Conservation (phyloP, 495 filamentous ascomycete genomes). For the Massariosphaeria phaeospora region DNA sequence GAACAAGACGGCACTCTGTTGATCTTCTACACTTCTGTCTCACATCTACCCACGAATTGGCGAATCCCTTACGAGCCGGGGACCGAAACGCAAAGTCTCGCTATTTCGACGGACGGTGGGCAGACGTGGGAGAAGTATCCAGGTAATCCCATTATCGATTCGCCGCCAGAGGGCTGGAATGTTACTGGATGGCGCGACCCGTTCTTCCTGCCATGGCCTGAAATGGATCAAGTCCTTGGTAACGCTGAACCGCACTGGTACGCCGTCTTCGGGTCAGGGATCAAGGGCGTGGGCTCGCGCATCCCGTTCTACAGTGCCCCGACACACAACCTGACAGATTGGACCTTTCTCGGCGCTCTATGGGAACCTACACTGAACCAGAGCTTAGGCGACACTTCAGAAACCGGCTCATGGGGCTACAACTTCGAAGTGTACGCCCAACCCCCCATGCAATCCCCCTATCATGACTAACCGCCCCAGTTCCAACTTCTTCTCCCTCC, state of each 20-base stretch:
- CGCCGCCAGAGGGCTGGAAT: constrained; percentile 44
- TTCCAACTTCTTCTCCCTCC: constrained; percentile 46
- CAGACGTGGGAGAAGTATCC: constrained; percentile 47
- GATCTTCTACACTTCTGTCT: constrained; percentile 51
- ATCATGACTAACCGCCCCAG: background rate
- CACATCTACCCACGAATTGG: constrained; percentile 49
- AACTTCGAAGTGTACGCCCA: constrained; percentile 51
- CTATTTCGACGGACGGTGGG: constrained; percentile 48
- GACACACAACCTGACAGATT: constrained; percentile 45
- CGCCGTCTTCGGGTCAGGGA: constrained; percentile 51
- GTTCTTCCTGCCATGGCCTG: constrained; percentile 46
- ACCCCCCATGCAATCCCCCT: background rate
- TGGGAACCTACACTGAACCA: constrained; percentile 44
- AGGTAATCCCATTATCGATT: constrained; percentile 49
- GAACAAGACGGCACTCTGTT: constrained; percentile 44
- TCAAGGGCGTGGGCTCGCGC: constrained; percentile 46
- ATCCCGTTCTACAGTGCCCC: constrained; percentile 52
- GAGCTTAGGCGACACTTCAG: constrained; percentile 36
- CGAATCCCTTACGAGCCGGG: constrained; percentile 46
- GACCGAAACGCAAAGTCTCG: constrained; percentile 50
- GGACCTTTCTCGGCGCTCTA: constrained; percentile 51
- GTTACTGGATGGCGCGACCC: constrained; percentile 57
- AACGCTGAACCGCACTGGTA: constrained; percentile 43
- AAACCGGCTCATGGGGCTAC: constrained; percentile 49
- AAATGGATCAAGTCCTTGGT: constrained; percentile 40